Conservation (phyloP, 345 rosid species). For the Rhodomyrtus tomentosa region DNA sequence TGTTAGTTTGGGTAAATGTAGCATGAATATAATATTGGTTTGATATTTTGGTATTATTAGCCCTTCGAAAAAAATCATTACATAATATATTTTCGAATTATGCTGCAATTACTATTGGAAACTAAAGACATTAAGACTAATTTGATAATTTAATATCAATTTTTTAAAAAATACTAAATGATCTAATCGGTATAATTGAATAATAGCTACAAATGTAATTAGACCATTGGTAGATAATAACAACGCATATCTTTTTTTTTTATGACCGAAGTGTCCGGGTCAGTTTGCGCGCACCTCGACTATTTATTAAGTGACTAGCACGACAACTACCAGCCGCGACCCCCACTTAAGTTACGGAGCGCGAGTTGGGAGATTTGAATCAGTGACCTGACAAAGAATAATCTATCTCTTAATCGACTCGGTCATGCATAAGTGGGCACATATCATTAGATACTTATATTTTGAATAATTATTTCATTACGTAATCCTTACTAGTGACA, state of each 20-base stretch:
- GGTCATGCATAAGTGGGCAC: no score
- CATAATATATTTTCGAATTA: background rate
- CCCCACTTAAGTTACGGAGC: no score
- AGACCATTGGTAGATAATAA: background rate
- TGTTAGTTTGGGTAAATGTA: background rate
- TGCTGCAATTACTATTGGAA: background rate
- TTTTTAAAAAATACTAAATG: background rate
- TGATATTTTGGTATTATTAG: rapidly evolving
- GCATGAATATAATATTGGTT: background rate
- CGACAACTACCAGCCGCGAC: no score
- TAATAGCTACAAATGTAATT: background rate
- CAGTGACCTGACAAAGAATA: no score
- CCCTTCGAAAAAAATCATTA: background rate
- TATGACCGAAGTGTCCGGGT: no score
- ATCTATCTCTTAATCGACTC: no score
- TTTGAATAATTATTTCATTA: background rate
- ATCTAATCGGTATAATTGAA: background rate
- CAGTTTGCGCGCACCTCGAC: no score
- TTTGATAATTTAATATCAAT: background rate
- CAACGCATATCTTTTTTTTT: no score
- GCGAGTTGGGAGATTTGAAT: no score
- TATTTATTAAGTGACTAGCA: no score
- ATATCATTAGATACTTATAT: background rate
- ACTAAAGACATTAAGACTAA: background rate
- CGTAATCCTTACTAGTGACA: background rate